Base-by-base conservation (phyloP, 2,329 filamentous ascomycete genomes). In the Ophiosphaerella narmari region DNA sequence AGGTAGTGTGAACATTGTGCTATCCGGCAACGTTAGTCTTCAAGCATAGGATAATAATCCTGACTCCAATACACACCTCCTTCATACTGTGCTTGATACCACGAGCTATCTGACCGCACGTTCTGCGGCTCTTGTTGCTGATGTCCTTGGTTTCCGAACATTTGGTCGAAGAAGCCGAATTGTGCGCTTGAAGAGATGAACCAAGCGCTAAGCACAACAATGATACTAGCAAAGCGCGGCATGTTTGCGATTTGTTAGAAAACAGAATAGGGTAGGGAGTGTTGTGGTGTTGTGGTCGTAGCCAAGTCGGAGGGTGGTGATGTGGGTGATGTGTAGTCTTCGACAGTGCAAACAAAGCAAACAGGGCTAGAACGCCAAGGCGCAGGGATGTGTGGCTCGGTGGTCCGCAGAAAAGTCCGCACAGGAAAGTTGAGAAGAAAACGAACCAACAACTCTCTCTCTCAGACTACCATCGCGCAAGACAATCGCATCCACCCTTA, bases 81-180 rank as follows among this genome's bases (percentile, higher is more conserved):
- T 29, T 86, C 83, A 70, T 90, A 91, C 51, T 84, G 83, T 54
- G 83, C 77, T 64, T 86, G 86, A 73, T 97, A 97, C 79, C 89
- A 88, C 21, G 79, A 77, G 12, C 90, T 88, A 75, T 97, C 93
- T 67, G 90, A 95, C 2, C 90, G 83, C 24, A 89, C 90, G 72
- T 97, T 94, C 66, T 90, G 87, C 23, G 86, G 80, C 46, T 82
- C 79, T 41, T 84, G 82, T 37, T 82, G 80, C 36, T 81, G 78
- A 72, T 40, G 82, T 75, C 59, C 85, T 82, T 49, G 83, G 79
- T 80, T 80, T 63, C 85, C 82, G 73, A 99, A 97, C 90, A 97
- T 96, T 66, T 97, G 91, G 73, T 97, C 92, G 77, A 97, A 99
- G 83, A 99, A 96, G 70, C 90, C 88, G 74, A 97, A 97, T 76